These are phyloP conservation scores for Mucor velutinosus DNA, from an alignment of 371 early-diverging fungal species.

Conservation along the genomic window DNA sequence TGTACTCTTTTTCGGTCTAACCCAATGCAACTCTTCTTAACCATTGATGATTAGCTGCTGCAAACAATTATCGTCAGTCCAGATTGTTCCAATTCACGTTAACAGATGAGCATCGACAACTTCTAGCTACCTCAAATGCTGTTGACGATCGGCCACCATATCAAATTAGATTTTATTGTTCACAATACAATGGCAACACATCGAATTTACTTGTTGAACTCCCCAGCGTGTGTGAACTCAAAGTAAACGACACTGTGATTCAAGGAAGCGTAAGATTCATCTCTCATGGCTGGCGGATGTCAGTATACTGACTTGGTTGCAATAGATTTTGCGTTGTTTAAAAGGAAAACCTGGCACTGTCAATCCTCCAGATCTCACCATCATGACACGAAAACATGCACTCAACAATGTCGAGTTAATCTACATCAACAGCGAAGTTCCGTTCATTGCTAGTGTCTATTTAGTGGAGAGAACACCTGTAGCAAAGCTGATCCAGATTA, in stretches of 20 bases:
- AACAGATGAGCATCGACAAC: conserved; percentile 2
- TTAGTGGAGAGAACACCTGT: conserved; percentile 52
- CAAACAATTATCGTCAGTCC: conserved; percentile 14
- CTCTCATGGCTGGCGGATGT: background rate
- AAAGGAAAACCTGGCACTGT: conserved; percentile 68
- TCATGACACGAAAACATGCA: conserved; percentile 31
- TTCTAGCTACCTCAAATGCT: conserved; percentile 6
- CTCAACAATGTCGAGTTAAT: conserved; percentile 57
- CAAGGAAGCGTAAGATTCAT: conserved; percentile 43
- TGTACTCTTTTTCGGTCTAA: background rate
- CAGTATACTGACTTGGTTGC: background rate
- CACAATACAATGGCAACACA: conserved; percentile 2
- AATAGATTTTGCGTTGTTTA: conserved; percentile 56
- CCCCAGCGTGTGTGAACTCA: conserved; percentile 50
- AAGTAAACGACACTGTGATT: conserved; percentile 49
- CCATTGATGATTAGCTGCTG: conserved; percentile 4
- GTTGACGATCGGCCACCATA: conserved; percentile 8
- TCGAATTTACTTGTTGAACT: conserved; percentile 36
- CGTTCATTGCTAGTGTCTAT: conserved; percentile 47
- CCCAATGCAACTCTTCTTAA: background rate
- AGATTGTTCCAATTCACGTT: conserved; percentile 18
- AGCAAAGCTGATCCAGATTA: conserved; percentile 37
- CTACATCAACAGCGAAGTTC: conserved; percentile 57
- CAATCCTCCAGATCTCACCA: conserved; percentile 60
- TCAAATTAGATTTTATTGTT: conserved; percentile 32